Evolutionary conservation across 768 basidiomycete genomes (phyloP), one percentile per base, ranked within the genome.

Genomic region (Auriscalpium vulgare): DNA sequence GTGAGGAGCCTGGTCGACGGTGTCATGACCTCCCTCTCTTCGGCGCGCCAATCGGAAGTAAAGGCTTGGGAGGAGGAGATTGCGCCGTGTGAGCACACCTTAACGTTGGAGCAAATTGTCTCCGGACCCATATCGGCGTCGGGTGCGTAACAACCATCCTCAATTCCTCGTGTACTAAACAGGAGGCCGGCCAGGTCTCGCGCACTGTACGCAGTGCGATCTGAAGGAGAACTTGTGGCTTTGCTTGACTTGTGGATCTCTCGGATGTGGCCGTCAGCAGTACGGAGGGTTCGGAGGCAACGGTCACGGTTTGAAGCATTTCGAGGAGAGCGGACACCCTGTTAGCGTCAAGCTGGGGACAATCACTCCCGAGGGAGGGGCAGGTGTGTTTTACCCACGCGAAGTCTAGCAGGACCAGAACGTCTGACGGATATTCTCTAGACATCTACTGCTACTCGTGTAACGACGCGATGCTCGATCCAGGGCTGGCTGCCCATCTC

Each of bases 41-140:
- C 92, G 2, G 88, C 91, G 0, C 89, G 93, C 49, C 88, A 95
- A 66, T 91, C 88, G 0, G 94, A 97, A 65, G 88, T 99, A 49
- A 88, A 97, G 71, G 88, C 97, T 7, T 99, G 97, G 97, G 93
- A 98, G 68, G 95, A 97, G 69, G 95, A 97, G 62, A 86, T 97
- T 44, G 65, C 75, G 0, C 71, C 91, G 8, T 99, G 97, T 76
- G 86, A 91, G 65, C 97, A 99, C 60, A 78, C 84, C 8, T 68
- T 80, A 10, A 75, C 76, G 10, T 69, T 88, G 4, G 68, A 79
- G 37, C 85, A 86, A 59, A 66, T 64, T 0, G 65, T 71, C 5
- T 74, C 74, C 3, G 78, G 74, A 10, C 70, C 69, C 10, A 85
- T 85, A 19, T 69, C 73, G 0, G 73, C 80, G 0, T 78, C 81